These are phyloP conservation scores for Phytophthora hybrid DNA, from an alignment of 352 stramenopile species.

Conservation along the genomic window DNA sequence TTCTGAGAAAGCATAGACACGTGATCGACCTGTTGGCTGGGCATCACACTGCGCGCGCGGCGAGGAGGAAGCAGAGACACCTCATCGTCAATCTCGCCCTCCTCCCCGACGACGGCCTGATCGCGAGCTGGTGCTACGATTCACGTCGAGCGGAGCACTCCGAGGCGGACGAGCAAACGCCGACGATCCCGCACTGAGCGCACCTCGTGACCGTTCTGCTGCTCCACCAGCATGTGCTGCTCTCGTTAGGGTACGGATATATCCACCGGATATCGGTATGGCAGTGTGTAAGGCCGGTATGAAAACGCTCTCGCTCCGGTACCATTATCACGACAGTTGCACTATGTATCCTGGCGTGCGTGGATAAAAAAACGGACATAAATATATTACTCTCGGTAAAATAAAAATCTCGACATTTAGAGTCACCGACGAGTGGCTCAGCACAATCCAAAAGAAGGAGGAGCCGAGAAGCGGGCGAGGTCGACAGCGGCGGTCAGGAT, in stretches of 20 bases:
- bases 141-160: slow-evolving; percentile 33
- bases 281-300: too few species aligned
- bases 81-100: slow-evolving; percentile 51
- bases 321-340: too few species aligned
- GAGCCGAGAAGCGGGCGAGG: too few species aligned
- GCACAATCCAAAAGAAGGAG: too few species aligned
- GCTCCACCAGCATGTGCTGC: slow-evolving; percentile 77
- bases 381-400: too few species aligned
- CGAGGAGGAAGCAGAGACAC: slow-evolving; percentile 56
- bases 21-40: slow-evolving; percentile 58
- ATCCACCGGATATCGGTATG: too few species aligned
- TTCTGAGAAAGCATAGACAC: slow-evolving; percentile 68
- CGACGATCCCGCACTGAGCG: slow-evolving; percentile 32
- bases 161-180: slow-evolving; percentile 35
- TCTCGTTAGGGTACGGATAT: slow-evolving; percentile 47
- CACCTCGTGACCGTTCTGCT: slow-evolving; percentile 36
- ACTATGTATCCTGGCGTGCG: too few species aligned
- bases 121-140: slow-evolving; percentile 14
- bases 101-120: slow-evolving; percentile 46
- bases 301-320: too few species aligned
- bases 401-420: too few species aligned
- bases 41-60: slow-evolving; percentile 65
- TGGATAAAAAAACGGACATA: too few species aligned
- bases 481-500: too few species aligned
- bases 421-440: too few species aligned